Base-by-base conservation (phyloP, 176 grass and related monocot species). In the Areca catechu region DNA sequence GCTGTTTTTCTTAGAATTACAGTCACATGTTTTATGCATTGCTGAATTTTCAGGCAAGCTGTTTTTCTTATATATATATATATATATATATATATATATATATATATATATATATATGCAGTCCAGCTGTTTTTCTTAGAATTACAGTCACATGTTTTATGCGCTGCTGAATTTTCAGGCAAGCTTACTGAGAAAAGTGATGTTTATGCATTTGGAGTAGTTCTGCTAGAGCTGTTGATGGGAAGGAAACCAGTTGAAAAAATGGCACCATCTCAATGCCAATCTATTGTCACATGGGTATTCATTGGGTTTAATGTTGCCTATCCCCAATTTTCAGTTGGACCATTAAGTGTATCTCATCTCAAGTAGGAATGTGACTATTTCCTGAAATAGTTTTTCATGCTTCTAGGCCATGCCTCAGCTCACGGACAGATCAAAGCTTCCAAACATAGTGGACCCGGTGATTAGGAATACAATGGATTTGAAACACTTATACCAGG, bases 241-340 rank as follows among this genome's bases (percentile, higher is more conserved):
- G 93, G 93, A 68, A 88, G 86, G 67, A 92, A 83, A 60, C 84
- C 93, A 54, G 84, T 98, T 29, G 88, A 98, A 62, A 92, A 98
- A 66, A 82, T 80, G 62, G 75, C 87, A 83, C 78, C 82, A 48
- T 80, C 84, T 75, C 79, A 89, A 34, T 85, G 78, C 48, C 88
- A 85, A 73, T 98, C 93, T 49, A 88, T 92, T 71, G 93, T 98
- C 21, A 85, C 81, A 74, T 98, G 93, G 93, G 93, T 98, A 95
- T 7, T 34, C 20, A 63, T 24, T 75, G 25, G 37, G 69, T 20
- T 60, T 5, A n/a, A 53, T 24, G 21, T 66, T 28, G 34, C 9
- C 10, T 12, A 43, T 43, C 34, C 34, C 34, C 9, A 43, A 43
- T 12, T 12, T 43, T 43, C 10, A 12, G 3, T 43, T 43, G 10